Evolutionary conservation across 495 filamentous ascomycete species (phyloP), one percentile per base, ranked within the genome.

Genomic region (Patellaria atrata): DNA sequence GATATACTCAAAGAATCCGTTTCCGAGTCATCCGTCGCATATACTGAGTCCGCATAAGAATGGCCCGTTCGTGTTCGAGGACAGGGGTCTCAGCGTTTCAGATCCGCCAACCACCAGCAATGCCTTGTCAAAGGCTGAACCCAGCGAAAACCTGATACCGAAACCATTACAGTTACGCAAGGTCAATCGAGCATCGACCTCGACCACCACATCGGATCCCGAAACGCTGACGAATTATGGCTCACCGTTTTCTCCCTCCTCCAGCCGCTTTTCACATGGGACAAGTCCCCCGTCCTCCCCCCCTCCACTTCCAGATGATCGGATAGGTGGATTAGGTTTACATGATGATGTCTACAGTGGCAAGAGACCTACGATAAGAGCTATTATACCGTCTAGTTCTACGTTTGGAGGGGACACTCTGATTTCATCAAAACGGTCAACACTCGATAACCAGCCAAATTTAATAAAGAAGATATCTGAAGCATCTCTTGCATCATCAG

Each of bases 11-110:
- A 53, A 50, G 36, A 51, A 23, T 29, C 52, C 54, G 17, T 57
- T 55, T 38, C 54, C 54, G 26, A 51, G 38, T 18, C 44, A 46
- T 27, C 44, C 52, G 18, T 51, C 52, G 5, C 54, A 57, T 30
- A 36, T 55, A 27, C 42, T 57, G 30, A 27, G 33, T 24, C 51
- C 54, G 43, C 37, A 38, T 33, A 48, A 45, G 31, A 31, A 35
- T 25, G 43, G 37, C 22, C 41, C 40, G 29, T 44, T 45, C 28
- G 16, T 30, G 41, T 44, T 47, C 42, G 41, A 48, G 39, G 26
- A 37, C 48, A 40, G 46, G 43, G 48, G 40, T 22, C 19, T 20
- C 35, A 38, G 39, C 27, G 47, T 45, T 48, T 51, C 40, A 51
- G 50, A 44, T 44, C 20, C 12, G 17, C 41, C 25, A 18, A 11